These are phyloP conservation scores for Lactarius sanguifluus DNA, from an alignment of 768 basidiomycete species.

Conservation along the genomic window DNA sequence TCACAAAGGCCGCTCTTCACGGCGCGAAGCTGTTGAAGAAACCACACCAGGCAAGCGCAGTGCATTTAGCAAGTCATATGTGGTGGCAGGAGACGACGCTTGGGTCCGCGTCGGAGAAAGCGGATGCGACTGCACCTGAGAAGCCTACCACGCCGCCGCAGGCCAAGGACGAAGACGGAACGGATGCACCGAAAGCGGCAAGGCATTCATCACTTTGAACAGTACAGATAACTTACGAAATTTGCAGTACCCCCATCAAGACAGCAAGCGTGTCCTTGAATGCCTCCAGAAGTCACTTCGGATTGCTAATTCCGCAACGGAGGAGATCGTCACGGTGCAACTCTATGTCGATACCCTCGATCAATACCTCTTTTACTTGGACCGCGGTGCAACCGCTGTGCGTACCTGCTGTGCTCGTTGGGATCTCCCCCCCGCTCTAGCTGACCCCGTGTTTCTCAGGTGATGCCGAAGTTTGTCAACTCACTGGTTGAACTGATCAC, in stretches of 20 bases:
- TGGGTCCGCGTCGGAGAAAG: conserved; percentile 44
- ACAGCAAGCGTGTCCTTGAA: conserved; percentile 96
- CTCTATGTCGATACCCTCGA: conserved; percentile 96
- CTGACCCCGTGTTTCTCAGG: conserved; percentile 43
- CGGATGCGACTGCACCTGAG: conserved; percentile 41
- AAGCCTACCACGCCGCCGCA: conserved; percentile 37
- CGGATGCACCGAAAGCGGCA: conserved; percentile 36
- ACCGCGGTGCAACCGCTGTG: conserved; percentile 89
- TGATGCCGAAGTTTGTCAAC: conserved; percentile 95
- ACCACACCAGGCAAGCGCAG: conserved; percentile 95
- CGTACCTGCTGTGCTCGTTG: conserved; percentile 36
- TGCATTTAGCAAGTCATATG: conserved; percentile 91
- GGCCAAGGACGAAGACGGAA: conserved; percentile 45
- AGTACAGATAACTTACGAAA: conserved; percentile 6
- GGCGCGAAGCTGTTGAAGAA: conserved; percentile 97
- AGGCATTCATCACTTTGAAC: conserved; percentile 17
- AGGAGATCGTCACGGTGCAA: conserved; percentile 95
- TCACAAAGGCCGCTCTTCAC: conserved; percentile 98
- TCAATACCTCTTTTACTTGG: conserved; percentile 94
- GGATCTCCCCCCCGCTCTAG: background rate
- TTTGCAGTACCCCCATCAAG: conserved; percentile 76
- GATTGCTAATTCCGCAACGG: conserved; percentile 94
- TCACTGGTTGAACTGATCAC: conserved; percentile 95
- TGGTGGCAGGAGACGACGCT: conserved; percentile 87
- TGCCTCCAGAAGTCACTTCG: conserved; percentile 96